Percentiles rank a stretch among this genome's conserved stretches.
Evolutionary conservation across 257 asterid species (phyloP).

Genomic region (Rubia yunnanensis): DNA sequence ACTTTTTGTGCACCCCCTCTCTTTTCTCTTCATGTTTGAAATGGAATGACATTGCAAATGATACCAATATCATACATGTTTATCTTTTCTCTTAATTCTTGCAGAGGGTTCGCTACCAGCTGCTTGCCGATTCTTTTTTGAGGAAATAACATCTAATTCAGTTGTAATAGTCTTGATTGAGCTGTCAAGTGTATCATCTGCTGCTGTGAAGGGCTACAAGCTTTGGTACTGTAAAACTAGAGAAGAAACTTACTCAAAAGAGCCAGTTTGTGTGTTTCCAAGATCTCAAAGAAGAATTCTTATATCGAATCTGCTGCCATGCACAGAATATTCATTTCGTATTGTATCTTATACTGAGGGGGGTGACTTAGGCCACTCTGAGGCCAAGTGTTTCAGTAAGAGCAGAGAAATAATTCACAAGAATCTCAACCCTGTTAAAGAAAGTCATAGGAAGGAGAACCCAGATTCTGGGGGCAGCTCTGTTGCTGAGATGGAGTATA

Average conservation of each 20-base stretch:
- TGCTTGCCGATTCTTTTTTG: constrained; percentile 78
- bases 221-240: constrained; percentile 78
- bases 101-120: constrained; percentile 80
- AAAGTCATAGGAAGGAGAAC: constrained; percentile 34
- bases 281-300: constrained; percentile 64
- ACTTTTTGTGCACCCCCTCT: constrained; percentile 1
- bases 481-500: constrained; percentile 29
- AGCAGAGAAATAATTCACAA: constrained; percentile 56
- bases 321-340: constrained; percentile 71
- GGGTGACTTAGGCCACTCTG: constrained; percentile 76
- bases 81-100: constrained; percentile 15
- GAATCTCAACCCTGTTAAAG: constrained; percentile 25
- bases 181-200: constrained; percentile 32
- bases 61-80: not conserved
- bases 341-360: constrained; percentile 53
- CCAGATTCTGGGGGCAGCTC: constrained; percentile 49
- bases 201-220: constrained; percentile 67
- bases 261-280: constrained; percentile 65
- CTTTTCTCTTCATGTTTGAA: not conserved
- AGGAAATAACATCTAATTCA: constrained; percentile 65
- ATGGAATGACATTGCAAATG: not conserved
- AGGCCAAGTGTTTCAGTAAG: constrained; percentile 68
- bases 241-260: constrained; percentile 55
- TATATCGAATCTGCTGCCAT: constrained; percentile 72
- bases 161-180: constrained; percentile 61